Percentiles rank a stretch among this genome's conserved stretches.
phyloP scores from a whole-genome alignment of 768 basidiomycete species.

The Lentinula guzmanii region DNA sequence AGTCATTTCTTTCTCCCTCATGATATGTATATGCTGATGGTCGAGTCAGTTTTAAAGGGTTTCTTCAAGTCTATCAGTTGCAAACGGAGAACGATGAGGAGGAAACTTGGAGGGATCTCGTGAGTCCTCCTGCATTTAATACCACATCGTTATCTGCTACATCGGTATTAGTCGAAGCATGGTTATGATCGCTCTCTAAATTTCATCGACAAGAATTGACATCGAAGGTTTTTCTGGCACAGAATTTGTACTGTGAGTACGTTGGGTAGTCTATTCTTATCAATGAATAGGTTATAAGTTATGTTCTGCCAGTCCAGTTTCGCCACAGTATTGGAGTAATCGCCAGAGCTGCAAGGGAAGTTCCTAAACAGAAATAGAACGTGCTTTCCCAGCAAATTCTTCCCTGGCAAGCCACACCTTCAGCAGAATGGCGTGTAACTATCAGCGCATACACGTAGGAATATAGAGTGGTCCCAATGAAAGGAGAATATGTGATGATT shows the following conservation, averaged over 20 bases:
- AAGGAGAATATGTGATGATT: slow-evolving; percentile 67
- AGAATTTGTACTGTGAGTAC: background rate
- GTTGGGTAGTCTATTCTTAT: background rate
- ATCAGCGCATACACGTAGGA: slow-evolving; percentile 77
- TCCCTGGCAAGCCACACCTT: slow-evolving; percentile 49
- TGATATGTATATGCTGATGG: background rate
- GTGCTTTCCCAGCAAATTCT: slow-evolving; percentile 60
- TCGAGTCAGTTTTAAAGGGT: slow-evolving; percentile 60
- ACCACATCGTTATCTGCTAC: background rate
- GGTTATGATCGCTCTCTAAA: background rate
- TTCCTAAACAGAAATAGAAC: slow-evolving; percentile 44
- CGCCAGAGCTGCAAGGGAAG: slow-evolving; percentile 38
- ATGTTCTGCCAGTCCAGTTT: slow-evolving; percentile 56
- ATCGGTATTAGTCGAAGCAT: background rate
- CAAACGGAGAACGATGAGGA: slow-evolving; percentile 81
- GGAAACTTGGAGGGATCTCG: slow-evolving; percentile 81
- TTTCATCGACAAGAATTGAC: background rate
- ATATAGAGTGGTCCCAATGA: slow-evolving; percentile 68
- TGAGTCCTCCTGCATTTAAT: slow-evolving; percentile 22
- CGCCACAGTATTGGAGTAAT: slow-evolving; percentile 51
- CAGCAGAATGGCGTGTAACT: slow-evolving; percentile 41
- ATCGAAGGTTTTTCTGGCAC: background rate
- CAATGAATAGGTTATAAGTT: slow-evolving; percentile 5
- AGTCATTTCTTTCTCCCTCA: background rate
- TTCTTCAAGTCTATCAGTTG: slow-evolving; percentile 78